Evolutionary conservation across 1,284 basidiomycete species (phyloP).

Genomic region (Singerocomus inundabilis): DNA sequence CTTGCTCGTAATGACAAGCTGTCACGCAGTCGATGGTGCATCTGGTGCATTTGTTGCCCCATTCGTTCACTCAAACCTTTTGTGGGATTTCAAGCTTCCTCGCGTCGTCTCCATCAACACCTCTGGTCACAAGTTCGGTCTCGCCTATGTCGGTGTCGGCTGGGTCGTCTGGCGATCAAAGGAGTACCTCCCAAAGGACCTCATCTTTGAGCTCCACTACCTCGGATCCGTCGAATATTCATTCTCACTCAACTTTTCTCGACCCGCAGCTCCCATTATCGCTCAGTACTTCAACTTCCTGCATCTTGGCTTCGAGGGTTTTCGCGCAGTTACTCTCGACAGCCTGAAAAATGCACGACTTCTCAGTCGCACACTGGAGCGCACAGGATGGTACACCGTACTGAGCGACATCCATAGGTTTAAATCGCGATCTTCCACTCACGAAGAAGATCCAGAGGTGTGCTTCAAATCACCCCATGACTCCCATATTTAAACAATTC

Average conservation of each 20-base stretch:
- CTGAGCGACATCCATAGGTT: constrained; percentile 69
- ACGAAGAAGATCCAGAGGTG: constrained; percentile 60
- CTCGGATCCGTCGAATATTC: constrained; percentile 61
- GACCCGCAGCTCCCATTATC: constrained; percentile 88
- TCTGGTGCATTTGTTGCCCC: constrained; percentile 87
- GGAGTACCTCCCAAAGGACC: constrained; percentile 77
- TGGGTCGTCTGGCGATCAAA: constrained; percentile 86
- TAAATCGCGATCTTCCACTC: constrained; percentile 29
- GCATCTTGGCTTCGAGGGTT: constrained; percentile 83
- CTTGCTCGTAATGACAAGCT: not conserved
- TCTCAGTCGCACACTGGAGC: constrained; percentile 84
- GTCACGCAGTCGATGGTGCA: constrained; percentile 63
- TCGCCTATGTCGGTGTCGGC: constrained; percentile 85
- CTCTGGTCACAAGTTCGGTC: constrained; percentile 89
- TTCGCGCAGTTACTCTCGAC: constrained; percentile 68
- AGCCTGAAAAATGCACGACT: constrained; percentile 85
- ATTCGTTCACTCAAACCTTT: constrained; percentile 74
- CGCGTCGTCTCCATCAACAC: constrained; percentile 90
- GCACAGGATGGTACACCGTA: constrained; percentile 73
- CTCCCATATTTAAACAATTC: constrained; percentile 4
- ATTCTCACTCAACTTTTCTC: constrained; percentile 94
- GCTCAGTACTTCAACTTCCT: constrained; percentile 92
- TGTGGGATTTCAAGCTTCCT: constrained; percentile 86
- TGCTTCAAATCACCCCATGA: constrained; percentile 8
- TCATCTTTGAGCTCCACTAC: constrained; percentile 94